Percentiles rank a stretch among this genome's conserved stretches.
These are phyloP conservation scores for Zygnema circumcarinatum DNA, from an alignment of 139 green algal species.

Conservation along the genomic window DNA sequence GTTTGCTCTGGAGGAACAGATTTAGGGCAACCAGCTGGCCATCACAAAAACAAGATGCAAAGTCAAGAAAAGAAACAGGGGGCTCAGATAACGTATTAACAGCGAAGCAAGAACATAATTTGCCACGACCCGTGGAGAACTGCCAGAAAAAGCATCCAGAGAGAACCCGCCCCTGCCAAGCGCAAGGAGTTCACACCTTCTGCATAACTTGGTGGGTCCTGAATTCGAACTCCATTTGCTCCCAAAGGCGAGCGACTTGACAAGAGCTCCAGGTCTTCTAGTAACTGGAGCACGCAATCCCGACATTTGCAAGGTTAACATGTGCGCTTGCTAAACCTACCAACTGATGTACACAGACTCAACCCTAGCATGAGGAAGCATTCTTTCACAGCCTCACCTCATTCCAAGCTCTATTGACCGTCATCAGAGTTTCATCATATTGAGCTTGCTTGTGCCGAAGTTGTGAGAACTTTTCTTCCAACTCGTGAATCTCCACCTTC, in stretches of 20 bases:
- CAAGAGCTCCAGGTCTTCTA: conserved; percentile 49
- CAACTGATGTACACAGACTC: not conserved
- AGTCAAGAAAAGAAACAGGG: not conserved
- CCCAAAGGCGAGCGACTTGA: conserved; percentile 22
- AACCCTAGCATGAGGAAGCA: not conserved
- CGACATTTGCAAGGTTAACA: not conserved
- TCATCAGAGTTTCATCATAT: conserved; percentile 54
- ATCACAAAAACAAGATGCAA: not conserved
- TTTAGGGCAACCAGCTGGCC: not conserved
- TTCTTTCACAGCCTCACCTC: conserved; percentile 17
- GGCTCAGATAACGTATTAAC: not conserved
- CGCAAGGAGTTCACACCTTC: conserved; percentile 16
- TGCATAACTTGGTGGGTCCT: not conserved
- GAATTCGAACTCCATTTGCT: conserved; percentile 13
- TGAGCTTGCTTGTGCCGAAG: conserved; percentile 36
- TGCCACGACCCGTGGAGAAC: not conserved
- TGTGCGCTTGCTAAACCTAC: not conserved
- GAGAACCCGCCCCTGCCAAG: too few species aligned
- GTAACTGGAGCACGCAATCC: not conserved
- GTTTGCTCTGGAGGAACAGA: conserved; percentile 15
- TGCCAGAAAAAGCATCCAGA: too few species aligned
- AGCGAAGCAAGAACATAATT: not conserved
- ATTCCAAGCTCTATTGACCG: conserved; percentile 55
- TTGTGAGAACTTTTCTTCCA: conserved; percentile 33
- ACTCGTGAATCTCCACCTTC: conserved; percentile 49